Evolutionary conservation across 768 basidiomycete genomes (phyloP).

Genomic region (Imleria badia): DNA sequence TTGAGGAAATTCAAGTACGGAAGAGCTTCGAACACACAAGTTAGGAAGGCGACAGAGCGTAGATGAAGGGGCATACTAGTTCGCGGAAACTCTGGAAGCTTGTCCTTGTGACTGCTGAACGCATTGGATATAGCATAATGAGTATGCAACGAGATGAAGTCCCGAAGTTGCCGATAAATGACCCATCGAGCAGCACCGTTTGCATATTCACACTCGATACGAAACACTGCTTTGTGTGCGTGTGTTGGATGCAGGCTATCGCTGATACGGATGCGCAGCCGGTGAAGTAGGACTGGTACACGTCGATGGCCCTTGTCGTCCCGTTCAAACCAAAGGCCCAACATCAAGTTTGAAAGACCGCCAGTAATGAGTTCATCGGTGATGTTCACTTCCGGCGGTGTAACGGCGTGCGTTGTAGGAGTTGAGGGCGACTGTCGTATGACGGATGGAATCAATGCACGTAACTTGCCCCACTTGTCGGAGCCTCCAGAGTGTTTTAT

Average conservation of each 20-base stretch:
- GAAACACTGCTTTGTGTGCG: slow-evolving; percentile 74
- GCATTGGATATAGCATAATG: slow-evolving; percentile 88
- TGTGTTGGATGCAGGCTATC: slow-evolving; percentile 84
- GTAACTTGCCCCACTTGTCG: slow-evolving; percentile 63
- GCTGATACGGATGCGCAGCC: slow-evolving; percentile 79
- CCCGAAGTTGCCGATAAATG: slow-evolving; percentile 88
- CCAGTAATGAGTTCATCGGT: slow-evolving; percentile 81
- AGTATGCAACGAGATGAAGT: slow-evolving; percentile 86
- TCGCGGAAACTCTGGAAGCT: slow-evolving; percentile 89
- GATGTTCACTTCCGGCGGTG: slow-evolving; percentile 62
- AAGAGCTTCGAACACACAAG: slow-evolving; percentile 49
- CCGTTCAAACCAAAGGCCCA: slow-evolving; percentile 81
- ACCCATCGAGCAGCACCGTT: slow-evolving; percentile 94
- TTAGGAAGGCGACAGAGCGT: background rate
- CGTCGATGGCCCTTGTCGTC: slow-evolving; percentile 85
- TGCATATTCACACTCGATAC: slow-evolving; percentile 95
- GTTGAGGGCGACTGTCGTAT: slow-evolving; percentile 35
- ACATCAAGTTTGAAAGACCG: slow-evolving; percentile 74
- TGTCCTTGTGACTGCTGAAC: slow-evolving; percentile 67
- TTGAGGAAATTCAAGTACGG: slow-evolving; percentile 89
- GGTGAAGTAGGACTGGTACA: slow-evolving; percentile 74
- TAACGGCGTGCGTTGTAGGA: slow-evolving; percentile 44
- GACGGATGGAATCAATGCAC: slow-evolving; percentile 62
- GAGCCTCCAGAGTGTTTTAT: slow-evolving; percentile 23
- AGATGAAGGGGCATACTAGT: slow-evolving; percentile 50